Percentiles rank a stretch among this genome's conserved stretches.
Evolutionary conservation across 2,329 filamentous ascomycete genomes (phyloP).

Genomic region (Fusarium sp.): DNA sequence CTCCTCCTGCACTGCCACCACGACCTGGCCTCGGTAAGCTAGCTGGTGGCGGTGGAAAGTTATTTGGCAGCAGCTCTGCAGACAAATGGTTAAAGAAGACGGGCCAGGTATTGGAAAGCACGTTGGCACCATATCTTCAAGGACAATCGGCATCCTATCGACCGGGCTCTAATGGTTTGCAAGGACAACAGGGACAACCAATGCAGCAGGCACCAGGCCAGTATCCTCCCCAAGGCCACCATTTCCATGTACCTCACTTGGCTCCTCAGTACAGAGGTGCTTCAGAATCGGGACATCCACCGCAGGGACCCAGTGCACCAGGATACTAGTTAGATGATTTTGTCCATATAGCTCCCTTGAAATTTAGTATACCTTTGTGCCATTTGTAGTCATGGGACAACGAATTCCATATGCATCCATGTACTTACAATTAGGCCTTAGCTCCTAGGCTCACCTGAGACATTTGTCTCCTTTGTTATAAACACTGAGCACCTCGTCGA

Average conservation of each 20-base stretch:
- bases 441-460: not conserved
- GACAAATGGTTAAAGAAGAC: slow-evolving; percentile 50
- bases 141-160: slow-evolving; percentile 21
- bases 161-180: slow-evolving; percentile 13
- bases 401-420: not conserved
- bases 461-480: not conserved
- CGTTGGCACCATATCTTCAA: slow-evolving; percentile 45
- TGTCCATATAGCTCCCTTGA: not conserved
- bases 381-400: not conserved
- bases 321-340: not conserved
- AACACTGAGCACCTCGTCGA: not conserved
- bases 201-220: slow-evolving; percentile 9
- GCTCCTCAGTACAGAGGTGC: slow-evolving; percentile 35
- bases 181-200: slow-evolving; percentile 23
- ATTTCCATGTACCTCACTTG: slow-evolving; percentile 34
- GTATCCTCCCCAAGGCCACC: slow-evolving; percentile 14
- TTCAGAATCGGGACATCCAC: slow-evolving; percentile 12
- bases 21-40: slow-evolving; percentile 32
- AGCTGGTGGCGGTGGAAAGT: slow-evolving; percentile 31
- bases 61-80: slow-evolving; percentile 48
- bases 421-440: not conserved
- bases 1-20: slow-evolving; percentile 36
- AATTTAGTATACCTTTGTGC: not conserved
- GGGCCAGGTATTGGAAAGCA: slow-evolving; percentile 47
- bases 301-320: slow-evolving; percentile 11